Evolutionary conservation across 106 monocot species (phyloP), one percentile per base, ranked within the genome.

Genomic region (Gastrodia elata): DNA sequence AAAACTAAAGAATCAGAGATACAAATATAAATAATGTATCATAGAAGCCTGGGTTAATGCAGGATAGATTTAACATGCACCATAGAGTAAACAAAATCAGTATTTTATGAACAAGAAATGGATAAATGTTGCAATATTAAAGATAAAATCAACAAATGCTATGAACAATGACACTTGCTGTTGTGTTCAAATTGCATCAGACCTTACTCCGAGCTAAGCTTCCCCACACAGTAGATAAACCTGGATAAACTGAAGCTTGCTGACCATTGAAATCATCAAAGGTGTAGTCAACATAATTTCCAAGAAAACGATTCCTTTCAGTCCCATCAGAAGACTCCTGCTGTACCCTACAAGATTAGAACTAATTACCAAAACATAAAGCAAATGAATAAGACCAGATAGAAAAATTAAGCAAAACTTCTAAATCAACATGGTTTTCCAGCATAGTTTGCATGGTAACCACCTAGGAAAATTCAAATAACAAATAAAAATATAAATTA

Each of bases 181-280:
- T 25, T 40, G 11, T 3, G 22, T 40, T 39, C 38, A 69, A 69
- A 56, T 27, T 38, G 14, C 26, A 55, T 78, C 35, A 55, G 70
- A 98, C 98, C 93, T 98, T 98, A 74, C 98, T 98, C 64, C 98
- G 82, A 76, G 98, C 98, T 56, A 98, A 81, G 72, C 98, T 98
- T 71, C 98, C 98, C 98, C 98, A 98, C 2, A 98, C 98, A 46
- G 98, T 93, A 34, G 90, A 91, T 68, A 98, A 81, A 56, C 98
- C 98, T 85, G 93, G 93, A 83, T 98, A 98, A 43, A 98, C 98
- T 33, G 98, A 85, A 72, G 88, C 80, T 79, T 93, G 98, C 24
- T 92, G 86, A 76, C 91, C 98, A 14, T 91, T 86, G 76, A 98
- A 93, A 73, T 98, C 93, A 82, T 98, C 98, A 79, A 98, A 98